These are phyloP conservation scores for Kwoniella europaea DNA, from an alignment of 768 basidiomycete genomes.

Conservation along the genomic window DNA sequence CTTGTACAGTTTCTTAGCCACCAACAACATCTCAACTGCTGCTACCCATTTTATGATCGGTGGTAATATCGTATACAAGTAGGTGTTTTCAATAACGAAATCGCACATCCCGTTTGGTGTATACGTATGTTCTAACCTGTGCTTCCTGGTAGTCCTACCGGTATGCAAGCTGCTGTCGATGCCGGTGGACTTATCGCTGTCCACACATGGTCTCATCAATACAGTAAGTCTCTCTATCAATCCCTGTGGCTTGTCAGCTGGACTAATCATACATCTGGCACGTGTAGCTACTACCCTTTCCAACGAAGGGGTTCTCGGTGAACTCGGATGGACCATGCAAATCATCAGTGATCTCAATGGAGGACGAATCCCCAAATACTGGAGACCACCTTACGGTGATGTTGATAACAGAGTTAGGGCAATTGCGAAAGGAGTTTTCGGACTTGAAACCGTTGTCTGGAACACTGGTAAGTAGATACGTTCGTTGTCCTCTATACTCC, in stretches of 20 bases:
- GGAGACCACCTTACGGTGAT: conserved; percentile 64
- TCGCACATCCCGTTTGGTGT: neutral
- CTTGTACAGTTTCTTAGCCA: conserved; percentile 71
- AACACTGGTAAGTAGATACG: conserved; percentile 67
- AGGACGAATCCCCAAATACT: conserved; percentile 74
- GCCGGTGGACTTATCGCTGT: conserved; percentile 57
- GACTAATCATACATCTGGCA: neutral
- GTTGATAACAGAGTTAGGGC: conserved; percentile 80
- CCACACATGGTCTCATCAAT: conserved; percentile 59
- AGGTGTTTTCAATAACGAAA: conserved; percentile 1
- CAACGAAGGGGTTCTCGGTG: conserved; percentile 71
- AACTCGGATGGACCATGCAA: conserved; percentile 81
- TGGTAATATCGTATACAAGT: conserved; percentile 68
- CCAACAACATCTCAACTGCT: conserved; percentile 63
- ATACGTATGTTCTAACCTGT: neutral
- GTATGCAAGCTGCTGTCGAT: conserved; percentile 66
- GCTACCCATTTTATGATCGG: conserved; percentile 93
- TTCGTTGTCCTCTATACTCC: too few species aligned
- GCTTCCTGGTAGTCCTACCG: conserved; percentile 55
- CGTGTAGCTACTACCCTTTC: conserved; percentile 59
- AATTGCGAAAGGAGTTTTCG: conserved; percentile 85
- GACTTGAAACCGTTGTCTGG: conserved; percentile 83
- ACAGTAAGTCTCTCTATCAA: conserved; percentile 42
- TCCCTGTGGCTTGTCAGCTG: neutral
- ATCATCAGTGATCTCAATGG: conserved; percentile 79